Evolutionary conservation across 208 protist genomes (phyloP).

Genomic region (Chromosphaera perkinsii): DNA sequence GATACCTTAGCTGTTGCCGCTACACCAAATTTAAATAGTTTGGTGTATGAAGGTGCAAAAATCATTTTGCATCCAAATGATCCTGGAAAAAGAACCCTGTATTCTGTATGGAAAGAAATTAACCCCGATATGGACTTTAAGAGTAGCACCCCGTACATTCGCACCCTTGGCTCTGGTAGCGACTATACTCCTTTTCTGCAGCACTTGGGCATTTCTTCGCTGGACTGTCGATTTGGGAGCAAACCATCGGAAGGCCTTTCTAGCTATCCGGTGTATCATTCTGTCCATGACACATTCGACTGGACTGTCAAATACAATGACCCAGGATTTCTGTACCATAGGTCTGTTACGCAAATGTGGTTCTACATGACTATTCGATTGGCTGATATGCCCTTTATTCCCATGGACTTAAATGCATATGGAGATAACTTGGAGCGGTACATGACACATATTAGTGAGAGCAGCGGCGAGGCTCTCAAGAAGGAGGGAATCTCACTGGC

Average conservation of each 20-base stretch:
- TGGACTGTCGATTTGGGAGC: slow-evolving; percentile 11
- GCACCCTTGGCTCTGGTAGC: slow-evolving; percentile 24
- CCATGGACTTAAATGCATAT: slow-evolving; percentile 6
- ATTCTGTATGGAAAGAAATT: neutral
- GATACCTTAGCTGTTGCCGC: neutral
- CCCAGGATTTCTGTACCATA: slow-evolving; percentile 7
- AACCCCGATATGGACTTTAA: neutral
- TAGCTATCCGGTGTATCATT: slow-evolving; percentile 20
- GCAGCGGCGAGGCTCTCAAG: neutral
- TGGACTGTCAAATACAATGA: slow-evolving; percentile 14
- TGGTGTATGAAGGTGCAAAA: neutral
- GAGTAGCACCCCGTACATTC: neutral
- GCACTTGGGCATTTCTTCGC: slow-evolving; percentile 19
- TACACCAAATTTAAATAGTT: neutral
- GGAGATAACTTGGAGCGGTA: neutral
- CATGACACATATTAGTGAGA: neutral
- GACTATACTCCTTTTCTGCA: slow-evolving; percentile 42
- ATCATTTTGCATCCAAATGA: neutral
- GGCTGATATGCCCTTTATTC: neutral
- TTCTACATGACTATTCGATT: neutral
- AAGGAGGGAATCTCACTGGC: neutral
- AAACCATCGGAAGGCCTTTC: neutral
- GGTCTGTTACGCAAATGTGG: neutral
- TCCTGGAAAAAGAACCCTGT: neutral
- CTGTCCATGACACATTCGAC: slow-evolving; percentile 6